Evolutionary conservation across 2,329 filamentous ascomycete genomes (phyloP).

Genomic region (Phyllosticta paracitricarpa): DNA sequence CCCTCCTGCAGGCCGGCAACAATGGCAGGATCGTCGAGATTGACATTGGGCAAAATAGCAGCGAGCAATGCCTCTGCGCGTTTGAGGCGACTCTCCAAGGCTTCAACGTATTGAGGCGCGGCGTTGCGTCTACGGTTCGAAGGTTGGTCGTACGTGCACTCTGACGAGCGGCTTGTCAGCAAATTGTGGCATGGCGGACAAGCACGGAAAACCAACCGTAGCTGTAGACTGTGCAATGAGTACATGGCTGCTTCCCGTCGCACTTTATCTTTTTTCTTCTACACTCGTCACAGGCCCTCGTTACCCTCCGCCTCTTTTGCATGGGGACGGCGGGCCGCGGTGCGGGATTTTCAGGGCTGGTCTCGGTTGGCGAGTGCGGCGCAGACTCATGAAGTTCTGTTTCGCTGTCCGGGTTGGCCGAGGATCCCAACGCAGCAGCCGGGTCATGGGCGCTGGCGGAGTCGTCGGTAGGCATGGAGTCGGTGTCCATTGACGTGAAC

Average conservation of each 20-base stretch:
- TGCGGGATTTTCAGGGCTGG: neutral
- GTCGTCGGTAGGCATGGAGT: constrained; percentile 8
- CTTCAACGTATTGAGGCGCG: constrained; percentile 86
- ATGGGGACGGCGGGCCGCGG: constrained; percentile 7
- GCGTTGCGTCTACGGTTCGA: constrained; percentile 86
- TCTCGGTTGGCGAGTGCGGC: neutral
- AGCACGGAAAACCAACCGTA: constrained; percentile 58
- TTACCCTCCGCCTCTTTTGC: constrained; percentile 32
- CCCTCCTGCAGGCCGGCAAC: constrained; percentile 68
- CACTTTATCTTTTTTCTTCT: constrained; percentile 45
- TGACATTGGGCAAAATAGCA: constrained; percentile 71
- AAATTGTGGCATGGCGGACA: neutral
- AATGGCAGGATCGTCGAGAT: constrained; percentile 74
- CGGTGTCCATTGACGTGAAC: constrained; percentile 5
- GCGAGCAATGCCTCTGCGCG: constrained; percentile 72
- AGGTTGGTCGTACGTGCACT: constrained; percentile 92
- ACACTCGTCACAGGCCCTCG: constrained; percentile 34
- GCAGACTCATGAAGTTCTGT: constrained; percentile 3
- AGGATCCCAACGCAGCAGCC: neutral
- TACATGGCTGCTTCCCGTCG: constrained; percentile 49
- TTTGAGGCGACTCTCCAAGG: constrained; percentile 70
- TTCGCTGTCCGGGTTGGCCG: constrained; percentile 1
- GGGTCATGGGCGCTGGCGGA: neutral
- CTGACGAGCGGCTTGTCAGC: constrained; percentile 35
- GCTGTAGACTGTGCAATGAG: constrained; percentile 95